Evolutionary conservation across 2,329 filamentous ascomycete genomes (phyloP), one percentile per base, ranked within the genome.

Genomic region (Claviceps fusiformis): DNA sequence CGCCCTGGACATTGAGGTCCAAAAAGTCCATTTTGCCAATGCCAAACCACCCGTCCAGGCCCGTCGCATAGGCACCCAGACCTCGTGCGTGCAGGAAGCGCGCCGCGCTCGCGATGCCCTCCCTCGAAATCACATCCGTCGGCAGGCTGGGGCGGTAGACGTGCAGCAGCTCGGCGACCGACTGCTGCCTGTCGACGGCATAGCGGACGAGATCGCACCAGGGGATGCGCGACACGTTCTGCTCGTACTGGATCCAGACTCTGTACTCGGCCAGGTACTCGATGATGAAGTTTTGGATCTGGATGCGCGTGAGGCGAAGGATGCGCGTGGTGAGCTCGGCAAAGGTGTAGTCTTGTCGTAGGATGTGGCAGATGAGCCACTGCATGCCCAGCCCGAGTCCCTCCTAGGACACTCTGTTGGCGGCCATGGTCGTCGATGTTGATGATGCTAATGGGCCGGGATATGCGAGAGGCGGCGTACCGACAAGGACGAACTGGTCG

Each of bases 301-400:
- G 63, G 3, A 44, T n/a, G 3, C 54, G 53, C 1, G 51, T 55
- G 1, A 67, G 60, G 4, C 53, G 59, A 5, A 67, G 53, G 15
- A 62, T 52, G 3, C 59, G 8, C 17, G 54, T 54, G 11, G 53
- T 52, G 3, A 59, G 56, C 27, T 61, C 59, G 24, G 59, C 52
- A 37, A 67, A 66, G 1, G 59, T 55, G 33, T 62, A 47, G 3
- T 50, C 55, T 8, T 58, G 50, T 41, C 55, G 54, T 5, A 67
- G 54, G 4, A 63, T 35, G 37, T 61, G 59, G 41, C 67, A 50
- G 3, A 67, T 62, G 15, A 60, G 45, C 65, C 65, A 67, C 44
- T 59, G 61, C 17, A 61, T 55, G 0, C 65, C 64, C 48, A 60
- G 58, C 7, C 55, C 52, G 15, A 67, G 58, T 49, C 59, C 58